These are phyloP conservation scores for Plasmopara viticola DNA, from an alignment of 352 stramenopile species.

Conservation along the genomic window DNA sequence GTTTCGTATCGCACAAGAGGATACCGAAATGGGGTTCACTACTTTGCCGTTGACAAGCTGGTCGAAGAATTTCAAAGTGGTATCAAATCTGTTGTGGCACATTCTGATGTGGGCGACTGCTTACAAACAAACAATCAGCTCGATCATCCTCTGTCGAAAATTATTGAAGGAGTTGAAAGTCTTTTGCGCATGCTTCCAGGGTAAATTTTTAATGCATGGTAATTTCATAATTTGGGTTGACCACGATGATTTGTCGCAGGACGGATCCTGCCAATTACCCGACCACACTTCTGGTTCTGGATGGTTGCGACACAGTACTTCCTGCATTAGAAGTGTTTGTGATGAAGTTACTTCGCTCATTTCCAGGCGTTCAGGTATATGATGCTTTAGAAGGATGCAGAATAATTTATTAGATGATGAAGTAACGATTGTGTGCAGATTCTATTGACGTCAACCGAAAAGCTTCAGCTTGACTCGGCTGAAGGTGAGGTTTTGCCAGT, in stretches of 20 bases:
- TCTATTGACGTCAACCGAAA: constrained; percentile 29
- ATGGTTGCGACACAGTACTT: constrained; percentile 52
- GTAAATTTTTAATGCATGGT: constrained; percentile 13
- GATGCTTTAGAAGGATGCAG: background rate
- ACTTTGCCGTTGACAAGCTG: constrained; percentile 40
- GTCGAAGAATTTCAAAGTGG: constrained; percentile 24
- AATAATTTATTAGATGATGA: background rate
- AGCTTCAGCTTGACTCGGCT: constrained; percentile 18
- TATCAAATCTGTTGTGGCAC: constrained; percentile 2
- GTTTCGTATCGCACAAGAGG: constrained; percentile 29
- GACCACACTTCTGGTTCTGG: constrained; percentile 41
- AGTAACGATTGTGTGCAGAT: constrained; percentile 18
- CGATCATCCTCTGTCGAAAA: constrained; percentile 23
- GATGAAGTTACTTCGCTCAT: constrained; percentile 29
- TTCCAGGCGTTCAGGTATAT: constrained; percentile 38
- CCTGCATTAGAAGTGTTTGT: constrained; percentile 40
- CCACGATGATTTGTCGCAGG: constrained; percentile 7
- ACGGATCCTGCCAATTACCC: constrained; percentile 16
- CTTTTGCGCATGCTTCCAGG: constrained; percentile 31
- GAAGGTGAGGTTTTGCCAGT: constrained; percentile 11
- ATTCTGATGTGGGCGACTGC: constrained; percentile 9
- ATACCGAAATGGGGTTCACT: constrained; percentile 53
- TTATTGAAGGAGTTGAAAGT: constrained; percentile 24
- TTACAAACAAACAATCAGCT: constrained; percentile 7
- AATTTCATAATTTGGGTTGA: constrained; percentile 6